Evolutionary conservation across 2,329 filamentous ascomycete species (phyloP).

Genomic region (Lachnellula willkommii): DNA sequence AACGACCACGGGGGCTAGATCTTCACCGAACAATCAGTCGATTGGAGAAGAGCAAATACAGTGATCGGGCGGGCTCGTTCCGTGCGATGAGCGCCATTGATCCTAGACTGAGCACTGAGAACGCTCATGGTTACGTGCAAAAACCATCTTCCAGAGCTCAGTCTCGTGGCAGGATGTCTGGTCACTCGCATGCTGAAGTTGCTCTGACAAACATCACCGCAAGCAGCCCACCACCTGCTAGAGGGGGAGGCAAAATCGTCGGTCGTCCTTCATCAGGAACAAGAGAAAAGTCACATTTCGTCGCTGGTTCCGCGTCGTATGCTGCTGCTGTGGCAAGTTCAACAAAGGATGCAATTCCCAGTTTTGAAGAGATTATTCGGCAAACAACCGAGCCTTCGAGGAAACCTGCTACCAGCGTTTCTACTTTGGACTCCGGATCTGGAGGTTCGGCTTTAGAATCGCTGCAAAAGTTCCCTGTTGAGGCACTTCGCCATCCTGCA

Average conservation of each 20-base stretch:
- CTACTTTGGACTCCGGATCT: conserved; percentile 1
- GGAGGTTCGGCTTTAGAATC: conserved; percentile 19
- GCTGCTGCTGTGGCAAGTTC: conserved; percentile 23
- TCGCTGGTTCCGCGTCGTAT: conserved; percentile 29
- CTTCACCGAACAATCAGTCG: conserved; percentile 40
- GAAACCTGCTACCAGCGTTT: conserved; percentile 7
- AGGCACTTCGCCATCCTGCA: neutral
- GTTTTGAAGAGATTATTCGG: conserved; percentile 9
- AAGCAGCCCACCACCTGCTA: conserved; percentile 32
- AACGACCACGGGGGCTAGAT: conserved; percentile 23
- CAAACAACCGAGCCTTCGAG: conserved; percentile 7
- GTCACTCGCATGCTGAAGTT: conserved; percentile 37
- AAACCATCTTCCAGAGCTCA: conserved; percentile 10
- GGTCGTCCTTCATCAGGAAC: conserved; percentile 19
- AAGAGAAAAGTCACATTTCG: conserved; percentile 19
- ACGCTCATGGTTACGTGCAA: conserved; percentile 24
- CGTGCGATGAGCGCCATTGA: conserved; percentile 34
- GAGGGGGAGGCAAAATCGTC: conserved; percentile 28
- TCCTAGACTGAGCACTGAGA: conserved; percentile 24
- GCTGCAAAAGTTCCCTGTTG: conserved; percentile 17
- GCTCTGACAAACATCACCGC: conserved; percentile 40
- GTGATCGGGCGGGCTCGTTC: conserved; percentile 42
- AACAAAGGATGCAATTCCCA: conserved; percentile 18
- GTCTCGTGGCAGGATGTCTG: conserved; percentile 24
- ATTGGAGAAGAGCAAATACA: conserved; percentile 37